Conservation (phyloP, 1,284 basidiomycete genomes). For the Exsudoporus floridanus region DNA sequence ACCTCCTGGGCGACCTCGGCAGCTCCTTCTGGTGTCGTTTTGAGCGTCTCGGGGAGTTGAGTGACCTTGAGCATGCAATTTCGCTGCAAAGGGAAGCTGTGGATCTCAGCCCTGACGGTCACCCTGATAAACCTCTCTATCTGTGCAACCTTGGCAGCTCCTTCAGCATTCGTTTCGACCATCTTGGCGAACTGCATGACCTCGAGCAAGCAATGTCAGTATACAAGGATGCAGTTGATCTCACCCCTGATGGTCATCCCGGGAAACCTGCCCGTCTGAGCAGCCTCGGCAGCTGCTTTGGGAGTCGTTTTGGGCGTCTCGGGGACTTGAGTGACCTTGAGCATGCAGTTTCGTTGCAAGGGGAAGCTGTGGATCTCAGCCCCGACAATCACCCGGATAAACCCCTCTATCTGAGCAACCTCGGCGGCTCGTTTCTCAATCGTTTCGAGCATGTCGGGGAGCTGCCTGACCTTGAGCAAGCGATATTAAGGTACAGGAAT, state of each 20-base stretch:
- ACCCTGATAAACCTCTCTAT: neutral
- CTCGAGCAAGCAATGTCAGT: neutral
- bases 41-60: neutral
- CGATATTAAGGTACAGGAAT: neutral
- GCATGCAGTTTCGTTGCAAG: neutral
- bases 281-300: neutral
- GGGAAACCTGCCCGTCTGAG: neutral
- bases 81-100: neutral
- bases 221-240: neutral
- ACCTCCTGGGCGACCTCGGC: no score
- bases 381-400: neutral
- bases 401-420: neutral
- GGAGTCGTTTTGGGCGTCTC: neutral
- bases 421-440: neutral
- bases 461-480: no score
- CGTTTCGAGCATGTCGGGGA: conserved; percentile 1
- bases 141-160: neutral
- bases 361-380: neutral
- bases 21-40: no score
- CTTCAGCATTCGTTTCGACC: neutral
- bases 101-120: neutral
- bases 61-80: conserved; percentile 5
- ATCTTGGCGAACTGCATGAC: neutral
- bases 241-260: neutral
- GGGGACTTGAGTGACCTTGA: neutral